Percentiles rank a stretch among this genome's conserved stretches.
Conservation (phyloP, 257 asterid genomes). For the Schizonepeta tenuifolia region DNA sequence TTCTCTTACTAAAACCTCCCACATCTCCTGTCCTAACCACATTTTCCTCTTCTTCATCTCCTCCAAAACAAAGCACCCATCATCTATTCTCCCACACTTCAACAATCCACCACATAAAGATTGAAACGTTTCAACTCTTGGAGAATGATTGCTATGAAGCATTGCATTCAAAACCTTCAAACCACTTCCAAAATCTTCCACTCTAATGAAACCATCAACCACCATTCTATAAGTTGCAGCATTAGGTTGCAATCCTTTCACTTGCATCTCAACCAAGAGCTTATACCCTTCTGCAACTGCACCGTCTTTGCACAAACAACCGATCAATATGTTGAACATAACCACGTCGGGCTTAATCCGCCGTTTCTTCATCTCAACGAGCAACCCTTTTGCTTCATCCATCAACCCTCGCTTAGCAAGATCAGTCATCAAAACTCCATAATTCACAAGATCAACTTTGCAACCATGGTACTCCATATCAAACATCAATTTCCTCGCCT, state of each 20-base stretch:
- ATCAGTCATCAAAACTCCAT: conserved; percentile 75
- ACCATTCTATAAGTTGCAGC: conserved; percentile 81
- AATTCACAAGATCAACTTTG: conserved; percentile 61
- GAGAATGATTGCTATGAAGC: conserved; percentile 62
- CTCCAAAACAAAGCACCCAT: conserved; percentile 64
- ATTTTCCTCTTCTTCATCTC: conserved; percentile 70
- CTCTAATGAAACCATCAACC: conserved; percentile 72
- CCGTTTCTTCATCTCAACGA: conserved; percentile 83
- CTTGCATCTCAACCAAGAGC: conserved; percentile 71
- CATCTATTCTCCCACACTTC: conserved; percentile 53
- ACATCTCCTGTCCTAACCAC: conserved; percentile 49
- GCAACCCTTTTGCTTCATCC: conserved; percentile 65
- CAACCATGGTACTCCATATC: conserved; percentile 96
- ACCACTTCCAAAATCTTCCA: conserved; percentile 58
- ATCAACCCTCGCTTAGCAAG: conserved; percentile 65
- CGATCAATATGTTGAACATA: conserved; percentile 65
- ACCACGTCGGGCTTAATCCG: conserved; percentile 73
- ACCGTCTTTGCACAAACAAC: conserved; percentile 53
- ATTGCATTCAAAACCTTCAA: conserved; percentile 73
- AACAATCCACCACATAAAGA: conserved; percentile 56
- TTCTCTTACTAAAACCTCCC: conserved; percentile 62
- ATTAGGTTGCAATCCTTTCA: conserved; percentile 68
- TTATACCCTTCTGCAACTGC: conserved; percentile 68
- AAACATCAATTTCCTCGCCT: conserved; percentile 83
- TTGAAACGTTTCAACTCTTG: conserved; percentile 55